phyloP scores from a whole-genome alignment of 345 rosid genomes.

The Nasturtium officinale region DNA sequence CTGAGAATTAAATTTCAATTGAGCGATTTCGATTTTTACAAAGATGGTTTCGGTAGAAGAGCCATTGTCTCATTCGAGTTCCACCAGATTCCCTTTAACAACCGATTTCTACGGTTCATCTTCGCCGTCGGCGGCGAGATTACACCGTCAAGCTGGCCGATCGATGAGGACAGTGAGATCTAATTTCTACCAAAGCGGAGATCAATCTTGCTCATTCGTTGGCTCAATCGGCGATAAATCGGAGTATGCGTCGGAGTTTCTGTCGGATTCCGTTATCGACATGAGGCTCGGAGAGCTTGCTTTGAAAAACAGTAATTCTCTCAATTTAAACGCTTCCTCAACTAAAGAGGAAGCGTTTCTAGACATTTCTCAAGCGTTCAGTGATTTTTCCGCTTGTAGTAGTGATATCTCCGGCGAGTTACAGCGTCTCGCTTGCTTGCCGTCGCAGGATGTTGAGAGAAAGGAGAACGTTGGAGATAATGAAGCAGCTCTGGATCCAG shows the following conservation, averaged over 20 bases:
- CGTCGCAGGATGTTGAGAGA: slow-evolving; percentile 47
- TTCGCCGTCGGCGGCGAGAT: slow-evolving; percentile 48
- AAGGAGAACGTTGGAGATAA: slow-evolving; percentile 28
- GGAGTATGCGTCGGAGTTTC: slow-evolving; percentile 64
- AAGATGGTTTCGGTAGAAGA: slow-evolving; percentile 78
- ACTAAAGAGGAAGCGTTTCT: slow-evolving; percentile 56
- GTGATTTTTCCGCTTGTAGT: slow-evolving; percentile 82
- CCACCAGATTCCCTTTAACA: slow-evolving; percentile 64
- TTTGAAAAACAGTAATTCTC: slow-evolving; percentile 44
- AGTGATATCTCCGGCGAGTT: slow-evolving; percentile 96
- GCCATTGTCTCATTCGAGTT: slow-evolving; percentile 54
- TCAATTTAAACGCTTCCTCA: slow-evolving; percentile 45
- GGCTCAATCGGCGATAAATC: slow-evolving; percentile 48
- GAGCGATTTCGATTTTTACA: not conserved
- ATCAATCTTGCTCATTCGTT: slow-evolving; percentile 52
- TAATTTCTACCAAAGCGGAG: slow-evolving; percentile 53
- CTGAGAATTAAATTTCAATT: not conserved
- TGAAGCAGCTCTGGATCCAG: slow-evolving; percentile 20
- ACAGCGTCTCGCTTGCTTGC: slow-evolving; percentile 79
- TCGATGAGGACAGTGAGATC: slow-evolving; percentile 95
- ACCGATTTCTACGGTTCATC: slow-evolving; percentile 46
- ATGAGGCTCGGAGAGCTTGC: slow-evolving; percentile 89
- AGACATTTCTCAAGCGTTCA: slow-evolving; percentile 78
- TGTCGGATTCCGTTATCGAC: slow-evolving; percentile 83
- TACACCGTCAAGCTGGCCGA: slow-evolving; percentile 67